Base-by-base conservation (phyloP, 495 filamentous ascomycete species). In the Pseudomonodictys pantanalensis region DNA sequence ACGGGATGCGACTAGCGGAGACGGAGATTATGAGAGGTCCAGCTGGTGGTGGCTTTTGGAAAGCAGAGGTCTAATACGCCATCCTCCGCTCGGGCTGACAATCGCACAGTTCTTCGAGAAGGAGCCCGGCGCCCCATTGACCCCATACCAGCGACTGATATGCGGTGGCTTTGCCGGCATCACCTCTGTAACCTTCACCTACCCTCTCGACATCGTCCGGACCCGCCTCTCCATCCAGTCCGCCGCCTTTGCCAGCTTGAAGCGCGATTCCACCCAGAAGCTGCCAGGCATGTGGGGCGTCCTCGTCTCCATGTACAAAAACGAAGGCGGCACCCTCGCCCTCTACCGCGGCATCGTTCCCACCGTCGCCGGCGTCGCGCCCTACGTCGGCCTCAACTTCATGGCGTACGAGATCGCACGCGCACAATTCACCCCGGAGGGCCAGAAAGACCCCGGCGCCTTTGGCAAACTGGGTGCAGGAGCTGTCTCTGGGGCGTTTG, bases 361-460 rank as follows among this genome's bases (percentile, higher is more conserved):
- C 11, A 98, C 93, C 0, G 87, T 97, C 22, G 90, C 91, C 28
- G 93, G 93, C 32, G 93, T 98, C 43, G 95, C 95, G 42, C 93
- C 93, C 66, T 96, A 96, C 71, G 91, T 95, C 76, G 93, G 93
- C 28, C 77, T 98, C 45, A 98, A 97, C 72, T 98, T 98, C 76
- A 97, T 97, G 89, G 89, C 86, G 23, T 98, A 98, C 71, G 93
- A 98, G 73, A 85, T 83, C 12, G 83, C 92, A 54, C 85, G 93
- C 50, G 84, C 85, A 62, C 87, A 88, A 58, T 76, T 98, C 60
- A 98, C 93, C 0, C 85, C 86, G 0, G 90, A 96, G 46, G 95
- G 93, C 11, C 84, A 96, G 38, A 81, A 87, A 68, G 91, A 96
- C 59, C 93, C 93, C 3, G 82, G 77, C 56, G 78, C 89, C 0